Evolutionary conservation across 1,139 yeast genomes (phyloP), one percentile per base, ranked within the genome.

Genomic region (Debaryomyces udenii): DNA sequence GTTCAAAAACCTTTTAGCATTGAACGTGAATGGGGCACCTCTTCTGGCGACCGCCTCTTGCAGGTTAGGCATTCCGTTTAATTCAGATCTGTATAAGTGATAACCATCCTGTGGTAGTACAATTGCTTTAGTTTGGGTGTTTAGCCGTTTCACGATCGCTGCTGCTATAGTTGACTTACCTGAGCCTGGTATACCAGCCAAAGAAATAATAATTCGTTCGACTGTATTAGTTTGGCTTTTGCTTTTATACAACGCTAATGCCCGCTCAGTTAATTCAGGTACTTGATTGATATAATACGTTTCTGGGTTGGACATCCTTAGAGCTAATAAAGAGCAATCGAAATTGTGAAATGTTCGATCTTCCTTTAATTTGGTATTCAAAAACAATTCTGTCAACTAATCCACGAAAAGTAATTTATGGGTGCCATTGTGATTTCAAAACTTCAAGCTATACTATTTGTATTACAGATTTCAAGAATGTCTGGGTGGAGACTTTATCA

Each of bases 11-110:
- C 56, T 58, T 5, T 59, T 53, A 4, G 87, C 76, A 57, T 91
- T 90, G 63, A 90, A 90, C 0, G 97, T 89, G 53, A 76, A 80
- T 1, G 96, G 94, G 0, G 96, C 86, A 0, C 97, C 97, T 39
- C 97, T 74, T 48, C 89, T 68, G 29, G 66, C 60, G 28, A 80
- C 64, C 0, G 96, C 93, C 29, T 65, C 70, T 5, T 57, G 68
- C 0, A 87, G 71, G 50, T 88, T 76, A 3, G 67, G 61, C 57
- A 86, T 73, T 35, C 62, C 48, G 18, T 65, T 69, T 24, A 91
- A 65, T 39, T 78, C 76, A 0, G 60, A 48, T 31, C 93, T 64
- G 9, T 89, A 81, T 24, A 81, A 68, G 59, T 91, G 98, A 57
- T 77, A 91, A 9, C 98, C 98, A 63, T 91, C 97, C 83, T 70